Conservation (phyloP, 768 basidiomycete species). For the Suillus spraguei region DNA sequence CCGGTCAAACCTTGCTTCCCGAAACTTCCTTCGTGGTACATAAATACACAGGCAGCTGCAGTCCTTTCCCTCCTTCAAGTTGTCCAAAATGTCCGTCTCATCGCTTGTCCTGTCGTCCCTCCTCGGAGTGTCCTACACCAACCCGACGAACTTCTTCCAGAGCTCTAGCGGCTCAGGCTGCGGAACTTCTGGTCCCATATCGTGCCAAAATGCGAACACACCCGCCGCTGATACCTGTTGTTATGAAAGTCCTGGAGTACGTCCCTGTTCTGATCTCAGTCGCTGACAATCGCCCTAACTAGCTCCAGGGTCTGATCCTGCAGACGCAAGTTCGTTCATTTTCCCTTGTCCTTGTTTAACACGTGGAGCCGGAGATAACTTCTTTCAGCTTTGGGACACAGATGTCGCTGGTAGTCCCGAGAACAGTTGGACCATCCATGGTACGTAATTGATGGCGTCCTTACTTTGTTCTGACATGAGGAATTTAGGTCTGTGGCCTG, state of each 20-base stretch:
- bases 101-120: constrained; percentile 25
- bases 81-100: background rate
- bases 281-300: constrained; percentile 5
- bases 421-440: constrained; percentile 76
- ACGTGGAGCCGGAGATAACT: background rate
- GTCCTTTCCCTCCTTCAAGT: background rate
- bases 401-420: constrained; percentile 61
- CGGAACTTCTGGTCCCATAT: constrained; percentile 46
- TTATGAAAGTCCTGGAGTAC: constrained; percentile 65
- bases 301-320: constrained; percentile 55
- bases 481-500: constrained; percentile 68
- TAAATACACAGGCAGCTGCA: background rate
- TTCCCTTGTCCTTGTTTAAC: background rate
- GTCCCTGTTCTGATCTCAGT: constrained; percentile 22
- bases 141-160: constrained; percentile 32
- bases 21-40: background rate
- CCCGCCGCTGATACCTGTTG: constrained; percentile 57
- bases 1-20: background rate
- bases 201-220: constrained; percentile 51
- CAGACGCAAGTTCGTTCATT: constrained; percentile 53
- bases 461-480: constrained; percentile 11
- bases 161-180: constrained; percentile 51
- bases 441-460: constrained; percentile 36
- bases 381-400: constrained; percentile 70
- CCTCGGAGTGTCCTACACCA: constrained; percentile 23